Percentiles rank a stretch among this genome's conserved stretches.
These are phyloP conservation scores for Leersia perrieri DNA, from an alignment of 176 grass and related monocot species.

Conservation along the genomic window DNA sequence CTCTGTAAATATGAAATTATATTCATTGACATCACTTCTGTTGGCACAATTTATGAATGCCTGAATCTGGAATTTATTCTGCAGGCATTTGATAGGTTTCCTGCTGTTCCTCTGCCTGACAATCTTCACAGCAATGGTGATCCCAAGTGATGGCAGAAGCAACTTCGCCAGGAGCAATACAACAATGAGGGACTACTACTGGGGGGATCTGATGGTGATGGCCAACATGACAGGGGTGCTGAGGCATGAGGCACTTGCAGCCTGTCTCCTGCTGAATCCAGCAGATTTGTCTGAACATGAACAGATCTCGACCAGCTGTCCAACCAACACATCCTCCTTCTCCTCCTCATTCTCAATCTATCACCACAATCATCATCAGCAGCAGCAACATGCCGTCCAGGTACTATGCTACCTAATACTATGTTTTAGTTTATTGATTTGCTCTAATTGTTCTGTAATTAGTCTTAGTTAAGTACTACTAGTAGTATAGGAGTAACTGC, in stretches of 20 bases:
- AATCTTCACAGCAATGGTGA: conserved; percentile 62
- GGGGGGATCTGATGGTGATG: conserved; percentile 34
- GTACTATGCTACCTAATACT: conserved; percentile 20
- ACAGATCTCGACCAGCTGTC: conserved; percentile 41
- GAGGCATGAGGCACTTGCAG: conserved; percentile 33
- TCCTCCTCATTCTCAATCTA: conserved; percentile 11
- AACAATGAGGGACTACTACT: not conserved
- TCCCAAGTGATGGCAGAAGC: conserved; percentile 30
- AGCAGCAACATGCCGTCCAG: conserved; percentile 27
- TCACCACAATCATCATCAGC: conserved; percentile 5
- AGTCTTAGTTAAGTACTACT: not conserved
- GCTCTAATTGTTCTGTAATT: not conserved
- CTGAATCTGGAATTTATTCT: not conserved
- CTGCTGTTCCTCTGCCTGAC: conserved; percentile 74
- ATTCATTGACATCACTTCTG: not conserved
- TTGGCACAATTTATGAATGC: not conserved
- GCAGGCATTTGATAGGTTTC: conserved; percentile 86
- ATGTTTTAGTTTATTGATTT: not conserved
- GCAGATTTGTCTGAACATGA: conserved; percentile 34
- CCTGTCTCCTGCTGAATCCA: conserved; percentile 43
- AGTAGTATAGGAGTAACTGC: not conserved
- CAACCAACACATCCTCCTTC: conserved; percentile 37
- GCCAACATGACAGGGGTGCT: conserved; percentile 42
- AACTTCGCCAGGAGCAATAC: not conserved
- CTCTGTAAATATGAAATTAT: not conserved